These are phyloP conservation scores for Astrephomene gubernaculifera DNA, from an alignment of 139 green algal genomes.

Conservation along the genomic window DNA sequence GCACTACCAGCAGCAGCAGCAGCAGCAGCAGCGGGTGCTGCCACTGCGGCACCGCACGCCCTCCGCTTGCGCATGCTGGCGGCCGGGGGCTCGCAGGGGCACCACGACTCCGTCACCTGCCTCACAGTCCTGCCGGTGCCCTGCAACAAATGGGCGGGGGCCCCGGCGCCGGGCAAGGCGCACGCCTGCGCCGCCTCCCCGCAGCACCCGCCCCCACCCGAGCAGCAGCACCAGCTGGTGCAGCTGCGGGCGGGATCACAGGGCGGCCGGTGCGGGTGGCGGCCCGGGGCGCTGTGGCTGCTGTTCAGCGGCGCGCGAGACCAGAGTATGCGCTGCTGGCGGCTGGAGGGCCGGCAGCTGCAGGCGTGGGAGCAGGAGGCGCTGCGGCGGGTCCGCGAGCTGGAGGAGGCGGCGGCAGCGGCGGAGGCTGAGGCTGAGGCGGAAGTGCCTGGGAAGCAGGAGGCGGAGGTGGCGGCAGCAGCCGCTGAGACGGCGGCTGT, in stretches of 20 bases:
- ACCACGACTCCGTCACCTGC: slow-evolving; percentile 27
- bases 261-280: neutral
- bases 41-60: neutral
- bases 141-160: too few relatives aligned
- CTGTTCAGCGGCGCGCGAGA: slow-evolving; percentile 28
- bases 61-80: neutral
- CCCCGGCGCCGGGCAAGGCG: neutral
- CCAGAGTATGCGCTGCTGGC: slow-evolving; percentile 39
- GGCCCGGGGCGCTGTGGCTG: neutral
- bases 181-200: neutral
- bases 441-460: neutral
- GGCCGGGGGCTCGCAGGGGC: neutral
- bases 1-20: neutral
- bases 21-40: neutral
- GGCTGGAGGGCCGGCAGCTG: slow-evolving; percentile 28
- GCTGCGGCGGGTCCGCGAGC: neutral
- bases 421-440: neutral
- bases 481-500: neutral
- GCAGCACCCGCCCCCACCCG: neutral
- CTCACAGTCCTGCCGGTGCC: neutral
- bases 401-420: neutral
- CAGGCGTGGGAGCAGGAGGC: neutral
- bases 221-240: neutral
- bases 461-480: neutral
- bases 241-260: too few relatives aligned